Conservation (phyloP, 2,329 filamentous ascomycete species). For the Teratosphaeria gauchensis region DNA sequence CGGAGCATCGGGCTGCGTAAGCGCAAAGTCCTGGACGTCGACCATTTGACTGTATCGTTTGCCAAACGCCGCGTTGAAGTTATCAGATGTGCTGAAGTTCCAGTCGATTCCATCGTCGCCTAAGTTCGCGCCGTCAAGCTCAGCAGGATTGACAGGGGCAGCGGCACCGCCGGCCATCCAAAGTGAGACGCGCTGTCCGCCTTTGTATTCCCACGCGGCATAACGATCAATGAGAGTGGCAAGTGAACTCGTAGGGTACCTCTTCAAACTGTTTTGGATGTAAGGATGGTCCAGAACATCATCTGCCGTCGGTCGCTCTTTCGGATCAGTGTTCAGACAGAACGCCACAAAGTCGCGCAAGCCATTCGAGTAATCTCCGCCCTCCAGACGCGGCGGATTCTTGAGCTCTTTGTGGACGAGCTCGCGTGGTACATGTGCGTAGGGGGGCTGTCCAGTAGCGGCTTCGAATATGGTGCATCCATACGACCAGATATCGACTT, state of each 20-base stretch:
- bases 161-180: constrained; percentile 52
- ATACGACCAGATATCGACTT: constrained; percentile 72
- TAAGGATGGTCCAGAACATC: constrained; percentile 61
- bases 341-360: constrained; percentile 63
- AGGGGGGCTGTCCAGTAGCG: constrained; percentile 64
- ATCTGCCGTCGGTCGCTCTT: constrained; percentile 59
- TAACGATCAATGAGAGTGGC: constrained; percentile 60
- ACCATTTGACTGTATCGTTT: constrained; percentile 26
- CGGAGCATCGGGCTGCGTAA: constrained; percentile 12
- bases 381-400: constrained; percentile 60
- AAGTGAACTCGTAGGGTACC: constrained; percentile 56
- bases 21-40: constrained; percentile 10
- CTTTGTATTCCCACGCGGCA: constrained; percentile 64
- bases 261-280: constrained; percentile 51
- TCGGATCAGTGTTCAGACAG: constrained; percentile 60
- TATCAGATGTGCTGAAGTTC: constrained; percentile 56
- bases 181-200: constrained; percentile 58
- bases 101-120: constrained; percentile 45
- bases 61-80: constrained; percentile 41
- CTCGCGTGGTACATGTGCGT: constrained; percentile 29
- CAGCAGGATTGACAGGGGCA: constrained; percentile 31
- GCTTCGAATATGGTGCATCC: constrained; percentile 75
- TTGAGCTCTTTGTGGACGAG: constrained; percentile 25
- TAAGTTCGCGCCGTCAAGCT: constrained; percentile 35
- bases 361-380: constrained; percentile 58